Evolutionary conservation across 2,329 filamentous ascomycete genomes (phyloP), one percentile per base, ranked within the genome.

Genomic region (Fusarium dlaminii): DNA sequence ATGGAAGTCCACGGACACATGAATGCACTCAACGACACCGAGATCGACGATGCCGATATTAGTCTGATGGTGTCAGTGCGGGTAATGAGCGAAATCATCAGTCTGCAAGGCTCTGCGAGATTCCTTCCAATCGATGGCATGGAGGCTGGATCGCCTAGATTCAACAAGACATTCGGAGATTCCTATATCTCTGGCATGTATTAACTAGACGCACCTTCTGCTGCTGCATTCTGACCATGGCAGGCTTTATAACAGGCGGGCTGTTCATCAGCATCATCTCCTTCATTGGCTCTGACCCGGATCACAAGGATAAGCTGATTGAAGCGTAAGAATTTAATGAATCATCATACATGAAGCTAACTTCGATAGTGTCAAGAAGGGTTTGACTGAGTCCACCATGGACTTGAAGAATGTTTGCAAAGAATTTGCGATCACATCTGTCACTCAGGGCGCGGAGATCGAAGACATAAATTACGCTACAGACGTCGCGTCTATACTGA

Each of bases 211-310:
- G 0, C 7, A 12, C 5, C 0, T n/a, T 18, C 13, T 8, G 3
- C 11, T 9, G 20, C 20, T 13, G 1, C 14, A 17, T 5, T 6
- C 49, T 52, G 6, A 52, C 49, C 0, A 8, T 20, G 6, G 3
- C 7, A 72, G 67, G 71, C 1, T 74, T 72, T 6, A 30, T 72
- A 8, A 24, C 57, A 1, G 73, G 73, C 5, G 68, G 71, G 0
- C 32, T 65, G 4, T 59, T 74, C 20, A 60, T 20, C 6, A 42
- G 45, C 0, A 29, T 72, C 11, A 54, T 75, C 3, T 66, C 60
- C 9, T 62, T 75, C 18, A 46, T 40, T 5, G 34, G 42, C 14
- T 32, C 56, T 3, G 36, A 74, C 5, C 32, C 43, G 1, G 45
- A 14, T 3, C 43, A 58, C 18, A 52, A 24, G 9, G 37, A 40